Percentiles rank a stretch among this genome's conserved stretches.
phyloP scores from a whole-genome alignment of 352 stramenopile genomes.

The Halophytophthora polymorphica region DNA sequence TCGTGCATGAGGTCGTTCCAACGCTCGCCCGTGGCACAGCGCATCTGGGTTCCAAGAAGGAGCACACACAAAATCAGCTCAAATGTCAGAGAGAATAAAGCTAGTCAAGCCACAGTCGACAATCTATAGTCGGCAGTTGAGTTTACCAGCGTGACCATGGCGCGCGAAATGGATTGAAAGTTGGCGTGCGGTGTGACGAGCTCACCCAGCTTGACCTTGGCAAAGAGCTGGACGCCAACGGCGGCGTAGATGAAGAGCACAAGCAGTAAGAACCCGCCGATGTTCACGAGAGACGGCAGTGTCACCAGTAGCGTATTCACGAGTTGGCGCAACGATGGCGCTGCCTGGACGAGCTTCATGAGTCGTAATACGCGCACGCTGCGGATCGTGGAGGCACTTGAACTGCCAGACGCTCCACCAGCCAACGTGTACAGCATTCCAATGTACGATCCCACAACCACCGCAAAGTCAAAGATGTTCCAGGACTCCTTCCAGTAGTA shows the following conservation, averaged over 20 bases:
- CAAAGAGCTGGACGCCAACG: conserved; percentile 84
- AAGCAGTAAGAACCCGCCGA: conserved; percentile 74
- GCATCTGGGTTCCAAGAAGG: conserved; percentile 32
- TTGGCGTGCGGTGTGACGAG: conserved; percentile 72
- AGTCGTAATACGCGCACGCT: conserved; percentile 79
- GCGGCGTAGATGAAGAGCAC: conserved; percentile 89
- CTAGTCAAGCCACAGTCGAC: background rate
- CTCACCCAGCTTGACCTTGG: conserved; percentile 53
- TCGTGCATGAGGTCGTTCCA: conserved; percentile 89
- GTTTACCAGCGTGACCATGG: conserved; percentile 72
- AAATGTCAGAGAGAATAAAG: background rate
- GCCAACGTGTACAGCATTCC: conserved; percentile 48
- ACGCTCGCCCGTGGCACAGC: conserved; percentile 84
- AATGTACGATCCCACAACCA: conserved; percentile 45
- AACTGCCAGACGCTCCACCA: conserved; percentile 22
- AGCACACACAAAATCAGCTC: conserved; percentile 2
- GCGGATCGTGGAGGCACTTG: conserved; percentile 62
- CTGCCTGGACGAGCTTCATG: conserved; percentile 65
- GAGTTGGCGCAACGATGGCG: conserved; percentile 66
- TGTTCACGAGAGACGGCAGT: conserved; percentile 74
- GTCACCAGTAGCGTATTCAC: conserved; percentile 82
- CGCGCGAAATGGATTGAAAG: conserved; percentile 73
- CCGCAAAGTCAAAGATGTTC: conserved; percentile 84
- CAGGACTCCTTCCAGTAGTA: conserved; percentile 79
- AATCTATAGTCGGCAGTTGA: background rate